These are phyloP conservation scores for Pholiota conissans DNA, from an alignment of 768 basidiomycete genomes.

Conservation along the genomic window DNA sequence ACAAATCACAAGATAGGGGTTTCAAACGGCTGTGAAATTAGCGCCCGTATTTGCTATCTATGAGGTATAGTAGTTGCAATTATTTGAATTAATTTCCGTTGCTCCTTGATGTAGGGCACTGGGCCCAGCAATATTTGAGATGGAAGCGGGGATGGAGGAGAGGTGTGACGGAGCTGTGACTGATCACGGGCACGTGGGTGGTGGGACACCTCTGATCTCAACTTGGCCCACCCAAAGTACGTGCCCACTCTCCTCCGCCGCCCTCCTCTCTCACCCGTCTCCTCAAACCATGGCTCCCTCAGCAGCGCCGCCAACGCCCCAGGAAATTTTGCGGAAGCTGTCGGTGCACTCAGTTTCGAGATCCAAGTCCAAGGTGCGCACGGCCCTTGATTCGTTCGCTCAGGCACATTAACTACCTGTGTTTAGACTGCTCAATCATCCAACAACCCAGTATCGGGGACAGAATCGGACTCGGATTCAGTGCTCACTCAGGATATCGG, in stretches of 20 bases:
- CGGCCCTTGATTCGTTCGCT: constrained; percentile 8
- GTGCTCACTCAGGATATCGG: constrained; percentile 54
- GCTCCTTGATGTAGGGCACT: too few relatives aligned
- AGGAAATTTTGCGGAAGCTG: constrained; percentile 85
- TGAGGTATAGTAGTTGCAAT: too few relatives aligned
- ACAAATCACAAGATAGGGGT: too few relatives aligned
- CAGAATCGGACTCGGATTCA: constrained; percentile 88
- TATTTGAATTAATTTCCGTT: too few relatives aligned
- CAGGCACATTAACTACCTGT: constrained; percentile 4
- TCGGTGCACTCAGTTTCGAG: constrained; percentile 68
- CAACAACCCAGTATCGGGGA: constrained; percentile 56
- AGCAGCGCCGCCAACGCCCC: constrained; percentile 74
- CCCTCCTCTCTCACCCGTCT: background rate
- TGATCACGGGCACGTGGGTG: constrained; percentile 5
- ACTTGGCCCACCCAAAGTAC: background rate
- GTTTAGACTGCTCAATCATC: constrained; percentile 15
- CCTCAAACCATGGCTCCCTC: constrained; percentile 31
- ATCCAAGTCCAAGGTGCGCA: constrained; percentile 48
- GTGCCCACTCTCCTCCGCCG: background rate
- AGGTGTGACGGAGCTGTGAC: background rate
- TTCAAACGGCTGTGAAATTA: too few relatives aligned
- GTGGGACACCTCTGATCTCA: background rate
- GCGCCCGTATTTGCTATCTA: too few relatives aligned
- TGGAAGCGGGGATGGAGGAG: background rate
- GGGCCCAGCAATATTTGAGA: too few relatives aligned